Conservation (phyloP, 139 green algal species). For the Astrephomene gubernaculifera region DNA sequence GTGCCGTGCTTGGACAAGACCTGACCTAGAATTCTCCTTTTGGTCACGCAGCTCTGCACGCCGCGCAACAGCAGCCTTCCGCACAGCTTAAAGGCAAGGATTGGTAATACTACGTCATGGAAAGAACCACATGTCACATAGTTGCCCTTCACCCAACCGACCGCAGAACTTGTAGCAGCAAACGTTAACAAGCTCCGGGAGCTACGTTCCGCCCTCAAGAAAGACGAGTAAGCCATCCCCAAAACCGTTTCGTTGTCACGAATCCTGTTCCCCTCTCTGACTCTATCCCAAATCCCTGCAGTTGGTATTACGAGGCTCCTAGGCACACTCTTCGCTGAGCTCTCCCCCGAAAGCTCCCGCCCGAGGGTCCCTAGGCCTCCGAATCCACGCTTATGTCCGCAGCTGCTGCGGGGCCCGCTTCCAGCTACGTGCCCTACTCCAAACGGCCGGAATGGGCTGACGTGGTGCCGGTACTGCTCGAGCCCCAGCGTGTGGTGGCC, state of each 20-base stretch:
- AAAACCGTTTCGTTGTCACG: neutral
- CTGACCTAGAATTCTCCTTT: neutral
- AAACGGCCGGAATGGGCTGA: slow-evolving; percentile 66
- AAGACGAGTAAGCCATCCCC: slow-evolving; percentile 30
- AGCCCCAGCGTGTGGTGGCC: slow-evolving; percentile 51
- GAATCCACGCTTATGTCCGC: neutral
- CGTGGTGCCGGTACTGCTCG: slow-evolving; percentile 49
- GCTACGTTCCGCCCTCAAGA: slow-evolving; percentile 11
- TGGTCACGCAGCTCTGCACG: neutral
- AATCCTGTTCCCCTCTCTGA: neutral
- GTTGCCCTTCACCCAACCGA: neutral
- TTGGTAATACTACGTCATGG: neutral
- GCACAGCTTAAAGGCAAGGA: slow-evolving; percentile 13
- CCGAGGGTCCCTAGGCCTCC: neutral
- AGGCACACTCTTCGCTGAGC: slow-evolving; percentile 54
- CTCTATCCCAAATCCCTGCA: slow-evolving; percentile 34
- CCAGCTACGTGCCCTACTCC: neutral
- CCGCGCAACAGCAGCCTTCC: slow-evolving; percentile 4
- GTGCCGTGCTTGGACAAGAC: neutral
- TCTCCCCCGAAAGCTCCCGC: neutral
- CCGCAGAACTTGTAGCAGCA: slow-evolving; percentile 1
- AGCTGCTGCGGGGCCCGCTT: neutral
- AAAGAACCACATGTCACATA: no score
- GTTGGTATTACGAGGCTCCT: slow-evolving; percentile 79
- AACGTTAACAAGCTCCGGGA: slow-evolving; percentile 36